Percentiles rank a stretch among this genome's conserved stretches.
phyloP scores from a whole-genome alignment of 805 yeast genomes.

The Kazachstania martiniae region DNA sequence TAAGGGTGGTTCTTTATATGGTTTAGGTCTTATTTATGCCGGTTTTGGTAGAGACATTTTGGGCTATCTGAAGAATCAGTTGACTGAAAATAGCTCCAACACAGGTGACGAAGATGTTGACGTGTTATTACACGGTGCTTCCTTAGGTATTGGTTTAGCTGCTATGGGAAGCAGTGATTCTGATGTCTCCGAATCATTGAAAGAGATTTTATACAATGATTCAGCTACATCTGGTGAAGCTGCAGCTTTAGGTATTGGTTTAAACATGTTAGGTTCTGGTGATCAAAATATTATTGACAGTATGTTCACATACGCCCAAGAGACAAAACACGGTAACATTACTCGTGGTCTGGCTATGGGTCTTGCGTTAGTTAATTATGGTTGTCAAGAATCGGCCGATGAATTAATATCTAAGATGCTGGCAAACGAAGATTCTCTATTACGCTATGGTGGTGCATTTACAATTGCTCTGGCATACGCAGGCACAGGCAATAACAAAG shows the following conservation, averaged over 20 bases:
- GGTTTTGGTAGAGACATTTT: conserved; percentile 89
- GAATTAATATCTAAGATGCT: conserved; percentile 52
- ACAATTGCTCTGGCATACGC: conserved; percentile 93
- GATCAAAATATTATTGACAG: conserved; percentile 56
- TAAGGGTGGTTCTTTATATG: conserved; percentile 91
- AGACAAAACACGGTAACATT: conserved; percentile 91
- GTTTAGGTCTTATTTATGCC: conserved; percentile 86
- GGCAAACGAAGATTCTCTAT: conserved; percentile 64
- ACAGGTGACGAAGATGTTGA: conserved; percentile 66
- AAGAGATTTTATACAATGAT: conserved; percentile 76
- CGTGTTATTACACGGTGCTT: conserved; percentile 88
- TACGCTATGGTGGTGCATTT: conserved; percentile 94
- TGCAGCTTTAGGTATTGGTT: conserved; percentile 92
- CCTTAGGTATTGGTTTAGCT: conserved; percentile 90
- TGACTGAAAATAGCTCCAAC: conserved; percentile 47
- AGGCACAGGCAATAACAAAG: conserved; percentile 86
- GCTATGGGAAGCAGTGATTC: conserved; percentile 85
- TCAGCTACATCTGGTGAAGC: conserved; percentile 94
- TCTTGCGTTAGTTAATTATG: conserved; percentile 75
- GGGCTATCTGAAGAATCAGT: conserved; percentile 61
- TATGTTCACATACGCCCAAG: conserved; percentile 85
- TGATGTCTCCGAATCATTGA: conserved; percentile 68
- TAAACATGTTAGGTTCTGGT: conserved; percentile 89
- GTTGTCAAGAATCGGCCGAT: conserved; percentile 76
- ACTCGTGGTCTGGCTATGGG: conserved; percentile 90